Evolutionary conservation across 2,329 filamentous ascomycete genomes (phyloP), one percentile per base, ranked within the genome.

Genomic region (Aspergillus sp.): DNA sequence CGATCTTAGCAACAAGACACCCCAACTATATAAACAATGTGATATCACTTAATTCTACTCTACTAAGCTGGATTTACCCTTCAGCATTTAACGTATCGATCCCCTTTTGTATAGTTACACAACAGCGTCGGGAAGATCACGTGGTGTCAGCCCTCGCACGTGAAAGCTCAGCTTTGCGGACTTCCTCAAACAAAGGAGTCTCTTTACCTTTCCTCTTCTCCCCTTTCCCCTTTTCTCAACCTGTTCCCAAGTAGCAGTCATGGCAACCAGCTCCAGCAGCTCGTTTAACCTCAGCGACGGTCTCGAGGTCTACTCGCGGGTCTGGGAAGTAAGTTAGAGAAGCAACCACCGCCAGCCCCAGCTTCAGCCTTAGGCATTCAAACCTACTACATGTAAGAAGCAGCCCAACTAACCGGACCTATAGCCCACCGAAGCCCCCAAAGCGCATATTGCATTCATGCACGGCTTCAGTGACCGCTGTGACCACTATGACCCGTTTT

Each of bases 391-490:
- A 3, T 30, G 26, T 30, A 11, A 30, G 9, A 30, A 9, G 11
- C 9, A 30, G 11, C 1, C 26, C 26, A 30, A 36, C 34, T 36
- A n/a, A 36, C n/a, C 13, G 15, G 6, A 15, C 2, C 13, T 32
- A 20, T 34, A 54, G 52, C 43, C 43, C 18, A 22, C 24, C 5
- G 18, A 48, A 13, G 15, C 52, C 20, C 43, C 52, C 0, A 34
- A 36, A 18, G 43, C 52, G 7, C 52, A 54, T 30, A 34, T 54
- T 13, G 52, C 52, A 11, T 54, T 54, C 18, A 20, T 54, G 22
- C 52, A 54, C 22, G 52, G 52, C 44, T 54, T 54, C 44, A 54
- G 52, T 22, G 52, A 54, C 44, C 52, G 52, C 34, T 42, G 43
- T n/a, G 52, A 54, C 15, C 52, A 54, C 41, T 54, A 54, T 22